phyloP scores from a whole-genome alignment of 2,329 filamentous ascomycete species.

The Aspergillus niger region DNA sequence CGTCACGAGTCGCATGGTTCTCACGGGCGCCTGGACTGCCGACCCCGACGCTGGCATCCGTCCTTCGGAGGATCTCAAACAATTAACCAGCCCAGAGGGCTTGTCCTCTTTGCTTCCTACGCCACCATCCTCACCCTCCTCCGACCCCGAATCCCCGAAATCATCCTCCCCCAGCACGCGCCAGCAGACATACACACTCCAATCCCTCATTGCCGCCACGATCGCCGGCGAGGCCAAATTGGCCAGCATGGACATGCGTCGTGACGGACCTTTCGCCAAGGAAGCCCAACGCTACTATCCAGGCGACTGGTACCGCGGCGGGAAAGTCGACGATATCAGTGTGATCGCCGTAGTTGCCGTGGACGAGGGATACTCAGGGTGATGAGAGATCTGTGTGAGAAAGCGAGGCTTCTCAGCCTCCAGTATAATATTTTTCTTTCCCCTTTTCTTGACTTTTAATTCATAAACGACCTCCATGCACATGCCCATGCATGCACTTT shows the following conservation, averaged over 20 bases:
- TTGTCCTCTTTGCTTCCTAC: slow-evolving; percentile 31
- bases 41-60: slow-evolving; percentile 61
- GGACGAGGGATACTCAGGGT: slow-evolving; percentile 49
- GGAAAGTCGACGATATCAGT: slow-evolving; percentile 95
- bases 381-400: background rate
- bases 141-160: slow-evolving; percentile 2
- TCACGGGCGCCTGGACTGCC: slow-evolving; percentile 71
- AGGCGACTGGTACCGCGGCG: slow-evolving; percentile 81
- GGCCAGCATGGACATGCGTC: slow-evolving; percentile 76
- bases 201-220: slow-evolving; percentile 75
- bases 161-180: slow-evolving; percentile 12
- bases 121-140: slow-evolving; percentile 4
- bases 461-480: background rate
- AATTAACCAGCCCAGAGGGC: slow-evolving; percentile 54
- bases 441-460: background rate
- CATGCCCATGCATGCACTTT: background rate
- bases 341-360: slow-evolving; percentile 78
- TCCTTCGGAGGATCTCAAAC: slow-evolving; percentile 62
- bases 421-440: background rate
- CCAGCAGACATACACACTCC: slow-evolving; percentile 58
- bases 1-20: slow-evolving; percentile 74
- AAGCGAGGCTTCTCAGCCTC: background rate
- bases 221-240: slow-evolving; percentile 81
- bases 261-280: slow-evolving; percentile 91
- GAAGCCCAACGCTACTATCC: slow-evolving; percentile 89